These are phyloP conservation scores for Apiotrichum siamense DNA, from an alignment of 1,284 basidiomycete species.

Conservation along the genomic window DNA sequence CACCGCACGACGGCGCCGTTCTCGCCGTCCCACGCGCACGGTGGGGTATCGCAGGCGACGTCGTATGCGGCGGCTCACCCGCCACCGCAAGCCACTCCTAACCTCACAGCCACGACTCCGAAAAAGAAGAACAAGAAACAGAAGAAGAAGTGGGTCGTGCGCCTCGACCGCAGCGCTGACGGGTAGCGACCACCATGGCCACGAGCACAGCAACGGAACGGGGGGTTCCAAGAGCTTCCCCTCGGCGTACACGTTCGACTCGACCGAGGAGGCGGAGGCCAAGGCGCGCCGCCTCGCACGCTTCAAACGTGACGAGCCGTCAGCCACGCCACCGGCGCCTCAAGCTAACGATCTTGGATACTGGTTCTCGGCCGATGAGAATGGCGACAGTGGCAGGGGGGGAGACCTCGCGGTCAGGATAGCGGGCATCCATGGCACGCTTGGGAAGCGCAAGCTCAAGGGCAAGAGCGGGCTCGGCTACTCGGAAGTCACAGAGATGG, in stretches of 20 bases:
- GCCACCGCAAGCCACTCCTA: neutral
- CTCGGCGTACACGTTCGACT: slow-evolving; percentile 18
- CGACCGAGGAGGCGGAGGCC: slow-evolving; percentile 34
- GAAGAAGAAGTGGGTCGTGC: slow-evolving; percentile 31
- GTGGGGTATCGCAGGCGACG: too few species aligned
- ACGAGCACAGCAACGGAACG: neutral
- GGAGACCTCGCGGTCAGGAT: slow-evolving; percentile 9
- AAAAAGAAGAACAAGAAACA: slow-evolving; percentile 29
- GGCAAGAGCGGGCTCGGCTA: slow-evolving; percentile 35
- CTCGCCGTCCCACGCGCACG: too few species aligned
- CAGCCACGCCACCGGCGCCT: neutral
- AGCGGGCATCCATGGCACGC: slow-evolving; percentile 2
- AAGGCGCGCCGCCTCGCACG: slow-evolving; percentile 36
- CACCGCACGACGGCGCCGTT: slow-evolving; percentile 17
- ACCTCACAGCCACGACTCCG: neutral
- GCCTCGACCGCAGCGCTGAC: neutral
- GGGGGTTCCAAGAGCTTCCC: slow-evolving; percentile 6
- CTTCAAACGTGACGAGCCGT: slow-evolving; percentile 22
- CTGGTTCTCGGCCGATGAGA: slow-evolving; percentile 28
- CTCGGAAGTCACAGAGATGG: slow-evolving; percentile 39
- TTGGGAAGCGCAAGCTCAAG: slow-evolving; percentile 37
- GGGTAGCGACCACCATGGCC: slow-evolving; percentile 5
- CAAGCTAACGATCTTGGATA: slow-evolving; percentile 10
- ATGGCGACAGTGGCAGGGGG: slow-evolving; percentile 6
- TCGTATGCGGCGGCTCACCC: too few species aligned